These are phyloP conservation scores for Chloranthus sessilifolius DNA, from an alignment of 164 flowering plant genomes.

Conservation along the genomic window DNA sequence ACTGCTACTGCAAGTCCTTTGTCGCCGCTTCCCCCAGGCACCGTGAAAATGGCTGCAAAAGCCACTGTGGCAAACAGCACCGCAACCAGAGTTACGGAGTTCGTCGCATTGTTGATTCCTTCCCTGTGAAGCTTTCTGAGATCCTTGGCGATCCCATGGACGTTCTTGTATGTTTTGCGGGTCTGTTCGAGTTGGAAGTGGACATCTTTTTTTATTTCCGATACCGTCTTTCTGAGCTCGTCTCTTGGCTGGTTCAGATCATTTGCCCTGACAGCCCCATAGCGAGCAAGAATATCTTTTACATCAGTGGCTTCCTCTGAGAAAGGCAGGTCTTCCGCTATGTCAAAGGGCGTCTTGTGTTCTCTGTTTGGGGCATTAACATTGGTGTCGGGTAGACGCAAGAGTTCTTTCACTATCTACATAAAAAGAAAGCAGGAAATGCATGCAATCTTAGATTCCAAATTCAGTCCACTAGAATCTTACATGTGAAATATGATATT, in stretches of 20 bases:
- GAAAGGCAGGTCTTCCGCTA: conserved; percentile 53
- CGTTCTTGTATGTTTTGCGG: conserved; percentile 52
- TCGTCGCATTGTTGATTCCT: conserved; percentile 73
- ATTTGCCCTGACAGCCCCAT: conserved; percentile 51
- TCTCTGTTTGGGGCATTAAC: conserved; percentile 63
- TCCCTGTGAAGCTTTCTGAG: conserved; percentile 53
- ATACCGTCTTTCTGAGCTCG: conserved; percentile 58
- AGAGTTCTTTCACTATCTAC: conserved; percentile 55
- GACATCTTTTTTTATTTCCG: conserved; percentile 57
- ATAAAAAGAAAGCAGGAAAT: not conserved
- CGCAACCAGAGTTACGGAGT: conserved; percentile 71
- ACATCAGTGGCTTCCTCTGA: conserved; percentile 53
- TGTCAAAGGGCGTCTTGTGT: conserved; percentile 61
- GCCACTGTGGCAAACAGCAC: conserved; percentile 76
- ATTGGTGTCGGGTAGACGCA: conserved; percentile 48
- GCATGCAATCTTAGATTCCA: no score
- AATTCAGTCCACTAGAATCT: no score
- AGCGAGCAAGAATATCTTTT: conserved; percentile 33
- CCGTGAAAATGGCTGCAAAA: conserved; percentile 66
- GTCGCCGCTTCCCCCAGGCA: conserved; percentile 51
- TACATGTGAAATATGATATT: no score
- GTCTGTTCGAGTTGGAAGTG: conserved; percentile 65
- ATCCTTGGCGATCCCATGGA: conserved; percentile 54
- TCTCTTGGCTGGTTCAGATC: conserved; percentile 68
- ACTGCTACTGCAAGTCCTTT: conserved; percentile 45